Base-by-base conservation (phyloP, 345 rosid species). In the Pistacia atlantica region DNA sequence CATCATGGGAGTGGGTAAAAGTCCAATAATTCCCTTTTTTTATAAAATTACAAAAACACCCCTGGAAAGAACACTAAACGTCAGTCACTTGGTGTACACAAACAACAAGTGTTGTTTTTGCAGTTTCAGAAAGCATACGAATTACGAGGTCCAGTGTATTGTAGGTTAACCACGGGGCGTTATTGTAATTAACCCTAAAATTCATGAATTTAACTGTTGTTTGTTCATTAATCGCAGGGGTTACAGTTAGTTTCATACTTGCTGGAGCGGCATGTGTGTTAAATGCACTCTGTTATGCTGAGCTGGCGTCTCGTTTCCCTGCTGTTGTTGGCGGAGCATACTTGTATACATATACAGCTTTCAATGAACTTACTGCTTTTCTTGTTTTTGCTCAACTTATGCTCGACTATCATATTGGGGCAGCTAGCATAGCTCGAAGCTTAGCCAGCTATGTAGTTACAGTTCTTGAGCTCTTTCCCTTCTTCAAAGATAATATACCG, bases 321-420 rank as follows among this genome's bases (percentile, higher is more conserved):
- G 99, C 99, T 60, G 93, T 94, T 74, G 97, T 94, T 28, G 97
- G 99, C 11, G 99, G 99, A 83, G 99, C 98, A 20, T 96, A 92
- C 85, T 72, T 93, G 84, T 93, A 93, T 67, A 42, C 97, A 0
- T 92, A 93, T 60, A 77, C 98, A 48, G 97, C 99, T 63, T 92
- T 95, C 87, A 93, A 93, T 78, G 98, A 96, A 76, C 84, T 92
- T 67, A 94, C 96, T 8, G 97, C 97, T 51, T 96, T 96, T 79
- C 97, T 96, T 54, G 97, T 96, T 28, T 96, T 96, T 79, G 87
- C 90, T 4, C 99, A 95, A 65, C 80, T 95, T 69, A 93, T 93
- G 99, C 81, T 92, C 59, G 99, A 95, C 77, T 95, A 95, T 82
- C 99, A 95, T 78, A 93, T 95, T 17, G 99, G 97, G 6, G 98